These are phyloP conservation scores for Podospora australis DNA, from an alignment of 495 filamentous ascomycete genomes.

Conservation along the genomic window DNA sequence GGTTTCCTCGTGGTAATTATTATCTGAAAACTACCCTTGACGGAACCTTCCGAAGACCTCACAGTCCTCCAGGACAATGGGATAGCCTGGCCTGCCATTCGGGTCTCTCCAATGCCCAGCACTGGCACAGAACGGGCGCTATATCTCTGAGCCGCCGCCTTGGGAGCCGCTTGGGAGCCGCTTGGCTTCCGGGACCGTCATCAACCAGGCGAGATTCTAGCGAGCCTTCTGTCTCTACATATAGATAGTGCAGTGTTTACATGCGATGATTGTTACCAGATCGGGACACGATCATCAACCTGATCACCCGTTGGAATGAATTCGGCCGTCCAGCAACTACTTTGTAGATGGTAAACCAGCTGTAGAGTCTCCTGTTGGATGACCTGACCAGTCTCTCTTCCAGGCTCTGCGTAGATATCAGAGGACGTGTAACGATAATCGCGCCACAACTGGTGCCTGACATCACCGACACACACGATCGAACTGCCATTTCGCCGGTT, in stretches of 20 bases:
- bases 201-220: too few species aligned
- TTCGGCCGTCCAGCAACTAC: too few species aligned
- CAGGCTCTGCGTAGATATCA: not conserved
- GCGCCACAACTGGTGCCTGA: constrained; percentile 6
- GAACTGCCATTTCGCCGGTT: not conserved
- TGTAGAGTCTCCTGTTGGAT: not conserved
- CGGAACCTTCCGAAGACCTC: not conserved
- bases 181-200: not conserved
- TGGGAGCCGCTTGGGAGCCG: not conserved
- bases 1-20: not conserved
- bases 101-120: constrained; percentile 1
- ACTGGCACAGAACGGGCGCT: constrained; percentile 5
- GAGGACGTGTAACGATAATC: not conserved
- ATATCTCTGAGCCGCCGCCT: not conserved
- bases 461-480: constrained; percentile 2
- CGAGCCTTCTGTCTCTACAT: too few species aligned
- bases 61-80: not conserved
- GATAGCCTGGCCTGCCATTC: not conserved
- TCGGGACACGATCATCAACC: too few species aligned
- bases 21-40: not conserved
- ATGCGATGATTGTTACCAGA: too few species aligned
- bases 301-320: too few species aligned
- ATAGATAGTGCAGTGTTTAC: too few species aligned
- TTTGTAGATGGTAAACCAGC: too few species aligned
- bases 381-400: constrained; percentile 1